Evolutionary conservation across 306 rosid species (phyloP).

Genomic region (Acacia confusa): DNA sequence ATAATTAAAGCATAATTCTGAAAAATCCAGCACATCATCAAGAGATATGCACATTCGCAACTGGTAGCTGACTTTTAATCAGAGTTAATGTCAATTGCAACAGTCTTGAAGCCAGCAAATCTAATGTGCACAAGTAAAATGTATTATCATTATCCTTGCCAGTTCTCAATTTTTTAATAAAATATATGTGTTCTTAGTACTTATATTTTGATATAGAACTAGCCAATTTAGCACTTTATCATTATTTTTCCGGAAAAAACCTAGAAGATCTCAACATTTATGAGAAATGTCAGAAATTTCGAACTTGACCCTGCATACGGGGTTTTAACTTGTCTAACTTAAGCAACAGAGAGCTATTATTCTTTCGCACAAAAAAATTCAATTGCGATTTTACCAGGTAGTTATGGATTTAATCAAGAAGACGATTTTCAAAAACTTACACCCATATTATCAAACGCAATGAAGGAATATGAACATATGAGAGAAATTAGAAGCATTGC

Average conservation of each 20-base stretch:
- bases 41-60: not conserved
- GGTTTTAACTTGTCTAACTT: slow-evolving; percentile 19
- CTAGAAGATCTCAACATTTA: slow-evolving; percentile 21
- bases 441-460: not conserved
- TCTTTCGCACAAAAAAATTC: not conserved
- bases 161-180: slow-evolving; percentile 11
- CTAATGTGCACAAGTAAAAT: not conserved
- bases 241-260: not conserved
- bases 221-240: not conserved
- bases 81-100: too few species aligned
- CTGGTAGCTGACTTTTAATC: not conserved
- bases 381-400: slow-evolving; percentile 16
- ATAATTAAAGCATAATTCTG: not conserved
- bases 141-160: not conserved
- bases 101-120: slow-evolving; percentile 1
- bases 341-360: not conserved
- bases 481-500: not conserved
- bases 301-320: not conserved
- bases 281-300: not conserved
- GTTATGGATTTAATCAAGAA: slow-evolving; percentile 17
- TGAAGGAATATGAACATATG: not conserved
- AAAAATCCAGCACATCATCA: not conserved
- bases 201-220: not conserved
- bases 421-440: not conserved
- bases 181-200: not conserved